Conservation (phyloP, 1,284 basidiomycete species). For the Meira nashicola region DNA sequence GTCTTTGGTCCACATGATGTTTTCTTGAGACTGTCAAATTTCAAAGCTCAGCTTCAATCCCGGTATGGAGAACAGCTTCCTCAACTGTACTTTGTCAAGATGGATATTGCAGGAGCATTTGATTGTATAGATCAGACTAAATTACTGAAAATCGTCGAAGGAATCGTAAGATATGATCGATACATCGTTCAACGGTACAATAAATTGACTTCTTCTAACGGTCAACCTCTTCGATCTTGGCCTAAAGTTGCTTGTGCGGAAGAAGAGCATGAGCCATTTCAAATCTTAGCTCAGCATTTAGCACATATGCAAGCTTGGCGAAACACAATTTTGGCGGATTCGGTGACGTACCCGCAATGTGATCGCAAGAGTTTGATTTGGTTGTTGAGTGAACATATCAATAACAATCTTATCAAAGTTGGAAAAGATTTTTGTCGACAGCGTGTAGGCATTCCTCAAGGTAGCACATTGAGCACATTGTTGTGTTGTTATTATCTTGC, state of each 20-base stretch:
- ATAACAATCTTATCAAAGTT: constrained; percentile 71
- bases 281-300: constrained; percentile 63
- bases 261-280: constrained; percentile 74
- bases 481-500: constrained; percentile 81
- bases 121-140: constrained; percentile 90
- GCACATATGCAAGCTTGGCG: neutral
- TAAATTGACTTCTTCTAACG: constrained; percentile 23
- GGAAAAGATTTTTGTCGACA: constrained; percentile 75
- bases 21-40: constrained; percentile 21
- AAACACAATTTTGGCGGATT: constrained; percentile 73
- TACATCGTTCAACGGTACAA: constrained; percentile 44
- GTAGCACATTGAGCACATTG: constrained; percentile 80
- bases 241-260: constrained; percentile 29
- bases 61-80: constrained; percentile 2
- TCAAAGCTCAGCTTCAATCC: constrained; percentile 15
- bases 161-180: constrained; percentile 54
- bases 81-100: constrained; percentile 79
- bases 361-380: constrained; percentile 58
- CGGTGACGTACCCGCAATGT: constrained; percentile 63
- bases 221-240: constrained; percentile 12
- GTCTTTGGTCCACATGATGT: constrained; percentile 55
- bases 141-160: constrained; percentile 70
- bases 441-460: constrained; percentile 87
- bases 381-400: constrained; percentile 80
- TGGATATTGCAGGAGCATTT: constrained; percentile 92